Percentiles rank a stretch among this genome's conserved stretches.
phyloP scores from a whole-genome alignment of 306 rosid genomes.

The Pterocarpus santalinus region DNA sequence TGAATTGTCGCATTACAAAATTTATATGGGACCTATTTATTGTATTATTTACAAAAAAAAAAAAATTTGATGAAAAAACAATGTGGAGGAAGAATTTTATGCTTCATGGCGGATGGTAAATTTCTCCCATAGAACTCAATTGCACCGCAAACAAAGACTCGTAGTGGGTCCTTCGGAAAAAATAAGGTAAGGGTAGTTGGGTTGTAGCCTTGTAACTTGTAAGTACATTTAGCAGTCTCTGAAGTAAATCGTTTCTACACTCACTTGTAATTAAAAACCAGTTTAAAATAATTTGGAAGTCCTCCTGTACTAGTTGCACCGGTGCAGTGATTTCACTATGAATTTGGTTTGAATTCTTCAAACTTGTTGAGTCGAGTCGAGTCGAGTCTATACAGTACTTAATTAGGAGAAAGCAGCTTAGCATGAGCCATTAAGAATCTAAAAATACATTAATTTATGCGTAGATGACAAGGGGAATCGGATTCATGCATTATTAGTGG shows the following conservation, averaged over 20 bases:
- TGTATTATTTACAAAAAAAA: too few species aligned
- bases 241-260: too few species aligned
- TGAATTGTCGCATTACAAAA: too few species aligned
- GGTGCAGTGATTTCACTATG: background rate
- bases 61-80: too few species aligned
- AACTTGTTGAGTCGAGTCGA: background rate
- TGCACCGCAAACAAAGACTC: too few species aligned
- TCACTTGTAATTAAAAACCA: background rate
- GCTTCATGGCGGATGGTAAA: too few species aligned
- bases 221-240: too few species aligned
- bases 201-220: too few species aligned
- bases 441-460: background rate
- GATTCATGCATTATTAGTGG: constrained; percentile 5
- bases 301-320: background rate
- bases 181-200: too few species aligned
- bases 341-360: constrained; percentile 10
- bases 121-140: background rate
- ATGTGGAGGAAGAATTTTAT: too few species aligned
- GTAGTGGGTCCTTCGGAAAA: too few species aligned
- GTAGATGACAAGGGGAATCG: background rate
- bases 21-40: too few species aligned
- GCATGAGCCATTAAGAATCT: background rate
- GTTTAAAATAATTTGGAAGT: background rate
- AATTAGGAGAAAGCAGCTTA: background rate
- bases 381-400: background rate